A percentile compares a stretch with the other conserved stretches of the same genome.
Evolutionary conservation across 345 rosid genomes (phyloP).

Genomic region (Eucalyptus melliodora): DNA sequence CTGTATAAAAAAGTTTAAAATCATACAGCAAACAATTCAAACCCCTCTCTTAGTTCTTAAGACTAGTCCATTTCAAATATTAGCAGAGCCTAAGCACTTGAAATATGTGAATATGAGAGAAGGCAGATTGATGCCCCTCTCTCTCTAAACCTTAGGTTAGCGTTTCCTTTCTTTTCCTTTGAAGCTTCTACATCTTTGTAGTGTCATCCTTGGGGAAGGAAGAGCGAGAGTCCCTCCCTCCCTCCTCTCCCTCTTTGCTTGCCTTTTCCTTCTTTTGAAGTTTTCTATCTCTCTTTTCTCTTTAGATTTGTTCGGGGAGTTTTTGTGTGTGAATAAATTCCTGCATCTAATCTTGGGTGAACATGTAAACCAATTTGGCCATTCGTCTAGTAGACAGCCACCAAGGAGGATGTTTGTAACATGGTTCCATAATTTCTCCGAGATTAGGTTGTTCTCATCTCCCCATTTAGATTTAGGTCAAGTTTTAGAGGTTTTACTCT

Average conservation of each 20-base stretch:
- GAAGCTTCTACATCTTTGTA: fast-evolving
- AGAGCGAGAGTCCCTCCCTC: neutral
- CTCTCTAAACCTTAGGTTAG: neutral
- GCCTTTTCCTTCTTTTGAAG: neutral
- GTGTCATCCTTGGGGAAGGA: neutral
- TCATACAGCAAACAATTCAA: too few species aligned
- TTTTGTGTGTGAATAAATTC: neutral
- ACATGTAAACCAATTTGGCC: neutral
- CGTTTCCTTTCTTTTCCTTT: neutral
- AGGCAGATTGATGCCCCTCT: neutral
- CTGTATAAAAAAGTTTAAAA: too few species aligned
- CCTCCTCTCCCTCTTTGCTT: neutral
- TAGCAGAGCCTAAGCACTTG: neutral
- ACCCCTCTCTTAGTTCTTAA: neutral
- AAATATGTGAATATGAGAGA: neutral
- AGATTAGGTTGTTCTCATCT: neutral
- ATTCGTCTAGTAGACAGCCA: fast-evolving
- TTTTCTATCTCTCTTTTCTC: neutral
- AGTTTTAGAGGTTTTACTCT: neutral
- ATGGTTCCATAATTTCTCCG: neutral
- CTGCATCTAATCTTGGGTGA: neutral
- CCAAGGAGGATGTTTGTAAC: neutral
- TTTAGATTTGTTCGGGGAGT: neutral
- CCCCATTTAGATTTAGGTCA: neutral
- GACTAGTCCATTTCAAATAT: neutral